Evolutionary conservation across 176 grass and related monocot species (phyloP).

Genomic region (Cenchrus purpureus): DNA sequence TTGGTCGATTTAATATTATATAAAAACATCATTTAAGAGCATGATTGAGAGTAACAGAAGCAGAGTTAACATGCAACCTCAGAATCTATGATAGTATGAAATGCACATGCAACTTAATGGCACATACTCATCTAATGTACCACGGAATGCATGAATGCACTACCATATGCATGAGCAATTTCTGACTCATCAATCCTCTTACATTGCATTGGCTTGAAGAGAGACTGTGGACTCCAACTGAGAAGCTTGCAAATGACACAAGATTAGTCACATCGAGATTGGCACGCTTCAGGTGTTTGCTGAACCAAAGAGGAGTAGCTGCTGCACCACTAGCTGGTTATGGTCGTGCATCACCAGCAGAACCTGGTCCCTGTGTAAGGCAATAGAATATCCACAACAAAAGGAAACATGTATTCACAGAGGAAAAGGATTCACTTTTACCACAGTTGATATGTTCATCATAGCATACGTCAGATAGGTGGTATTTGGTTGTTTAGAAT

Average conservation of each 20-base stretch:
- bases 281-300: constrained; percentile 89
- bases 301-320: constrained; percentile 93
- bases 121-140: constrained; percentile 24
- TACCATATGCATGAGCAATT: constrained; percentile 1
- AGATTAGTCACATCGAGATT: constrained; percentile 66
- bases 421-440: constrained; percentile 26
- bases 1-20: constrained; percentile 1
- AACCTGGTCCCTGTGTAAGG: constrained; percentile 75
- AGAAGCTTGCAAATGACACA: constrained; percentile 67
- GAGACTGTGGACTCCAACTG: constrained; percentile 72
- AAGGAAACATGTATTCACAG: constrained; percentile 24
- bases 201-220: constrained; percentile 59
- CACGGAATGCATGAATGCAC: constrained; percentile 22
- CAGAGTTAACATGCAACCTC: constrained; percentile 6
- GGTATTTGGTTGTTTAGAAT: constrained; percentile 43
- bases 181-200: constrained; percentile 53
- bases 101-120: background rate
- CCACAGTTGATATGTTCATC: constrained; percentile 28
- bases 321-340: constrained; percentile 71
- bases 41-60: constrained; percentile 28
- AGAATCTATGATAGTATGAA: constrained; percentile 23
- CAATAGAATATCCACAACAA: constrained; percentile 61
- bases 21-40: constrained; percentile 30
- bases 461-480: constrained; percentile 28
- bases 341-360: constrained; percentile 54